A percentile compares a stretch with the other conserved stretches of the same genome.
phyloP scores from a whole-genome alignment of 768 basidiomycete species.

The Chalciporus pseudorubinellus region DNA sequence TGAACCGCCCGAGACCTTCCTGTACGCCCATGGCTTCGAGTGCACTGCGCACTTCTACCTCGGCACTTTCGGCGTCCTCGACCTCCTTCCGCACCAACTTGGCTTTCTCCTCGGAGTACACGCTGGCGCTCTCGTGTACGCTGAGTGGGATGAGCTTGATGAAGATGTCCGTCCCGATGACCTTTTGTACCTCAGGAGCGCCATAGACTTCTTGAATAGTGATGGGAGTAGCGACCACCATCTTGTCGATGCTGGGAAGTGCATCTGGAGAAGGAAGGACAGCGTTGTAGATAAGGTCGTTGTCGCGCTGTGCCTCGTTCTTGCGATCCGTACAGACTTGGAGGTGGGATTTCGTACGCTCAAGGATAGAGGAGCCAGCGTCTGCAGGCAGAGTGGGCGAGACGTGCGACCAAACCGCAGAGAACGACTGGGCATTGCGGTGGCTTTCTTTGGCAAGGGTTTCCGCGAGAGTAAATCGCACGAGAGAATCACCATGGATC shows the following conservation, averaged over 20 bases:
- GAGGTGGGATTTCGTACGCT: conserved; percentile 81
- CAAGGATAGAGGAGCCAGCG: conserved; percentile 72
- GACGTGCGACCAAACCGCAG: conserved; percentile 65
- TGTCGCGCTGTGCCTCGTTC: conserved; percentile 78
- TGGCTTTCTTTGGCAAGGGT: conserved; percentile 79
- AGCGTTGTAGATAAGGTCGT: conserved; percentile 97
- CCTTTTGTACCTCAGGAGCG: conserved; percentile 86
- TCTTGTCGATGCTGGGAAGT: conserved; percentile 79
- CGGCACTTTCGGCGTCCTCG: conserved; percentile 81
- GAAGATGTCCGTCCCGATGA: conserved; percentile 93
- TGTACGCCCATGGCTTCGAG: conserved; percentile 82
- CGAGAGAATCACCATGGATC: conserved; percentile 86
- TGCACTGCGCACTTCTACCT: conserved; percentile 74
- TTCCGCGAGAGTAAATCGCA: conserved; percentile 76
- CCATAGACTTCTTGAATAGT: conserved; percentile 94
- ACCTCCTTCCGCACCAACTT: conserved; percentile 88
- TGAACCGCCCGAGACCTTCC: conserved; percentile 59
- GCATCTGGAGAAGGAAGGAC: conserved; percentile 77
- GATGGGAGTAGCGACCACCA: conserved; percentile 76
- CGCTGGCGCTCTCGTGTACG: conserved; percentile 92
- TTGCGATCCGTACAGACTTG: conserved; percentile 74
- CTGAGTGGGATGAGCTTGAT: conserved; percentile 82
- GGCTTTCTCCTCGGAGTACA: conserved; percentile 99
- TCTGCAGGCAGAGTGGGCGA: conserved; percentile 87
- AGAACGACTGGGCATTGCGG: conserved; percentile 65